phyloP scores from a whole-genome alignment of 768 basidiomycete genomes.

The Rhodotorula toruloides region DNA sequence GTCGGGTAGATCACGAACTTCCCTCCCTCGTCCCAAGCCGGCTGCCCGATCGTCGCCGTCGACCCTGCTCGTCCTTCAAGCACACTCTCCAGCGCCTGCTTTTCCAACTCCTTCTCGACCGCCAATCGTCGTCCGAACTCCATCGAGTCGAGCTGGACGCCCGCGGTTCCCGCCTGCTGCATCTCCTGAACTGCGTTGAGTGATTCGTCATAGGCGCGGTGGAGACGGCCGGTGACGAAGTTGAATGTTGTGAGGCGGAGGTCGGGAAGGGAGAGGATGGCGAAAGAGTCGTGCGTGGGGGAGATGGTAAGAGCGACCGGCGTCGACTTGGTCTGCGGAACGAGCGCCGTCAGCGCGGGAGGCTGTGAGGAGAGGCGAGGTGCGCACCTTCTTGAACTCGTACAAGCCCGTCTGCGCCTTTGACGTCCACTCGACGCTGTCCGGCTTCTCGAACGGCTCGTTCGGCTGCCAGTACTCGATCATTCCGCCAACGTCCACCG shows the following conservation, averaged over 20 bases:
- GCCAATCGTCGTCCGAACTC: constrained; percentile 97
- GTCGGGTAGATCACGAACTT: constrained; percentile 91
- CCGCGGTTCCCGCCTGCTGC: constrained; percentile 87
- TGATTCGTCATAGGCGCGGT: constrained; percentile 91
- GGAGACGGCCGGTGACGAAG: constrained; percentile 80
- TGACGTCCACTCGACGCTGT: constrained; percentile 77
- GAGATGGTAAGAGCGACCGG: constrained; percentile 90
- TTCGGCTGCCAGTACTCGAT: constrained; percentile 90
- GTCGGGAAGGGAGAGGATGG: constrained; percentile 87
- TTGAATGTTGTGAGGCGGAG: constrained; percentile 90
- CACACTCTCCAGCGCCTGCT: constrained; percentile 38
- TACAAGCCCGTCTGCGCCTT: constrained; percentile 90
- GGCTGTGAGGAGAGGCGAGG: not conserved
- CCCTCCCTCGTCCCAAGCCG: constrained; percentile 96
- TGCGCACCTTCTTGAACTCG: constrained; percentile 88
- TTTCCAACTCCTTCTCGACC: constrained; percentile 80
- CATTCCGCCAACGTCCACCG: constrained; percentile 90
- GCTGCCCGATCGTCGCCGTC: constrained; percentile 63
- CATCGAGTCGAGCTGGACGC: constrained; percentile 84
- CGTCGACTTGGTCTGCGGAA: constrained; percentile 70
- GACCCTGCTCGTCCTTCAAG: constrained; percentile 56
- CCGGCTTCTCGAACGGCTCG: constrained; percentile 81
- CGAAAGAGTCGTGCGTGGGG: constrained; percentile 80
- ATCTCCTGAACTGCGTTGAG: constrained; percentile 90
- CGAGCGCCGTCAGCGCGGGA: not conserved